A percentile compares a stretch with the other conserved stretches of the same genome.
phyloP scores from a whole-genome alignment of 176 grass and related monocot species.

The Musa itinerans region DNA sequence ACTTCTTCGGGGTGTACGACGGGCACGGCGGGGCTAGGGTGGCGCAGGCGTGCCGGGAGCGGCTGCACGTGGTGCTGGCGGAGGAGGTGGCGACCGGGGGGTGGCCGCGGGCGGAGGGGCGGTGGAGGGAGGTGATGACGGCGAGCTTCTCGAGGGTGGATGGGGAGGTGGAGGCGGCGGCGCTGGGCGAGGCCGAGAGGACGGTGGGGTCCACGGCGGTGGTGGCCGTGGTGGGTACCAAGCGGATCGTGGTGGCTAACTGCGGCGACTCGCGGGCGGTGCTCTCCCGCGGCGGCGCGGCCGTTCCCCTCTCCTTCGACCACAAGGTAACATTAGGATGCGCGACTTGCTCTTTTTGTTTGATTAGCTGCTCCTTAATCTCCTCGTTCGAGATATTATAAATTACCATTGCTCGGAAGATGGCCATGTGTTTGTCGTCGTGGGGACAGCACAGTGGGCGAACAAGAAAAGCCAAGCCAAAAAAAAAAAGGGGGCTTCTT shows the following conservation, averaged over 20 bases:
- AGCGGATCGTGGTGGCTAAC: slow-evolving; percentile 32
- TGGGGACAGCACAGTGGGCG: not conserved
- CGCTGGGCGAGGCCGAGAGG: not conserved
- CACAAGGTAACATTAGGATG: slow-evolving; percentile 24
- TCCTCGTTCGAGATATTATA: not conserved
- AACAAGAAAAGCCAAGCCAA: not conserved
- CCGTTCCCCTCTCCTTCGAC: slow-evolving; percentile 24
- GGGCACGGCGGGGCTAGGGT: slow-evolving; percentile 31
- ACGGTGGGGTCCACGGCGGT: slow-evolving; percentile 37
- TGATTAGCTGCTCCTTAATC: not conserved
- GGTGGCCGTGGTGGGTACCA: slow-evolving; percentile 26
- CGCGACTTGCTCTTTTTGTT: too few species aligned
- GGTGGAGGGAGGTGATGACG: slow-evolving; percentile 16
- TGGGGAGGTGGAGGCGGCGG: slow-evolving; percentile 10
- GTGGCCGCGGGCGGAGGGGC: slow-evolving; percentile 24
- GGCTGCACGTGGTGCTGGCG: slow-evolving; percentile 60
- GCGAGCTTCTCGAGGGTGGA: slow-evolving; percentile 32
- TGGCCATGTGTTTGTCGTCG: not conserved
- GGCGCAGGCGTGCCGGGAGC: slow-evolving; percentile 28
- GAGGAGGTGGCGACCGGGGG: slow-evolving; percentile 29
- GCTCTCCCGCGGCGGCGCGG: slow-evolving; percentile 24
- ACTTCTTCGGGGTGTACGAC: slow-evolving; percentile 42
- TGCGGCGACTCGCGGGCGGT: slow-evolving; percentile 34
- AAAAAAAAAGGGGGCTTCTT: not conserved
- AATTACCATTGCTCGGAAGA: not conserved